Base-by-base conservation (phyloP, 371 early-diverging fungal genomes). In the Mucor mucedo region DNA sequence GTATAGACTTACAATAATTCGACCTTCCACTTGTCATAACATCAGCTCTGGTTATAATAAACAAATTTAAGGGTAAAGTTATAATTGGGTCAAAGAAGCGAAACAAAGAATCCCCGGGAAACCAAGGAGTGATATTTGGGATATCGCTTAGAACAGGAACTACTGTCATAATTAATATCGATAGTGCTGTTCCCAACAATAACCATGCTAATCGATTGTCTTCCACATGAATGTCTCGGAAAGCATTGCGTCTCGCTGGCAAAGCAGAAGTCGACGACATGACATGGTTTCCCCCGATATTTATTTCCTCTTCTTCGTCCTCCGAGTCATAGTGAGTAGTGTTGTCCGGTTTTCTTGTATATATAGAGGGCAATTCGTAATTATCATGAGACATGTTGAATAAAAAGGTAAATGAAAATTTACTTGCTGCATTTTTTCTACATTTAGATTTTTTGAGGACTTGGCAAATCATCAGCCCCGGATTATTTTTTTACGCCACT, bases 1-100 rank as follows among this genome's bases (percentile, higher is more conserved):
- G 21, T 21, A 1, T 21, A 21, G 21, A 0, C 68, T 67, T 73
- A 74, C 76, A 70, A 58, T 70, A 75, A 47, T 66, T 55, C 1
- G 73, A 57, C 49, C 57, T 64, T 54, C 75, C 72, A 21, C 63
- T 70, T 7, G 60, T 55, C 54, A 70, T 69, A 6, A 73, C 53
- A 52, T 73, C 70, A 5, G 79, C 77, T 58, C 71, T 57, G 5
- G 78, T 71, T 40, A 82, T 70, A 33, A 79, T 60, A 44, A 77
- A 77, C 13, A 78, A 56, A 40, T 73, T 79, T n/a, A 79, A 45
- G 1, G 82, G 82, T 11, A 82, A 27, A 2, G 82, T 82, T 14
- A 82, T 62, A 0, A 79, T n/a, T 1, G 82, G 82, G 48, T 82
- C 82, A 52, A 82, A 75, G 7, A 82, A 53, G 27, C 82, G 69